Percentiles rank a stretch among this genome's conserved stretches.
Evolutionary conservation across 768 basidiomycete species (phyloP).

Genomic region (Suillus alpinus): DNA sequence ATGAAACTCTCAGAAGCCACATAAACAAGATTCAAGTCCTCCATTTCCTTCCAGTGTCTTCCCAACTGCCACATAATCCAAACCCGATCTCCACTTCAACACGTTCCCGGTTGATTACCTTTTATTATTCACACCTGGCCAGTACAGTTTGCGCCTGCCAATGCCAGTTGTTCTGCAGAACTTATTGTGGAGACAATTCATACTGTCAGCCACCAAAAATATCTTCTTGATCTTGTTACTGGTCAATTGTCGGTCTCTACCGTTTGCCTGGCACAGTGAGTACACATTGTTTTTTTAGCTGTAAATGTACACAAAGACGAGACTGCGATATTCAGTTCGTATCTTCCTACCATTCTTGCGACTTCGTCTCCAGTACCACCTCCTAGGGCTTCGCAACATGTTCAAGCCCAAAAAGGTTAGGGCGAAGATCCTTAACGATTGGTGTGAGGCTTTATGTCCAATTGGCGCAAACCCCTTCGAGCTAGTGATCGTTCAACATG

Average conservation of each 20-base stretch:
- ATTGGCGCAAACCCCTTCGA: conserved; percentile 61
- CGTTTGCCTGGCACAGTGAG: conserved; percentile 71
- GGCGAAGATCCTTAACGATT: conserved; percentile 36
- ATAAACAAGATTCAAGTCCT: too few relatives aligned
- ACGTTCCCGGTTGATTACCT: neutral
- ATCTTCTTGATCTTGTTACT: conserved; percentile 47
- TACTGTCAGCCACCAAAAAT: conserved; percentile 34
- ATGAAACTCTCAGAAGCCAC: neutral
- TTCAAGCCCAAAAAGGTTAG: conserved; percentile 35
- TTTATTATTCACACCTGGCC: neutral
- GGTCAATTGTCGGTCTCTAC: conserved; percentile 59
- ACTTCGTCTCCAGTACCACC: conserved; percentile 30
- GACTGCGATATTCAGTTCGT: conserved; percentile 36
- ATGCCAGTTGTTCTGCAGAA: neutral
- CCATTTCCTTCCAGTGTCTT: too few relatives aligned
- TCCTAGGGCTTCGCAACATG: conserved; percentile 33
- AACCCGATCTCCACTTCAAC: neutral
- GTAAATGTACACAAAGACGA: neutral
- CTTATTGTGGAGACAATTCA: neutral
- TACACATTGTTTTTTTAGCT: conserved; percentile 13
- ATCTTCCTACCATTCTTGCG: conserved; percentile 48
- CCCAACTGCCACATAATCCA: too few relatives aligned
- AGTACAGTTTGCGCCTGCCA: neutral
- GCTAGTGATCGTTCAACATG: conserved; percentile 35
- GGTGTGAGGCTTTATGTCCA: conserved; percentile 47